phyloP scores from a whole-genome alignment of 2,329 filamentous ascomycete species.

The Botrytis fabae region DNA sequence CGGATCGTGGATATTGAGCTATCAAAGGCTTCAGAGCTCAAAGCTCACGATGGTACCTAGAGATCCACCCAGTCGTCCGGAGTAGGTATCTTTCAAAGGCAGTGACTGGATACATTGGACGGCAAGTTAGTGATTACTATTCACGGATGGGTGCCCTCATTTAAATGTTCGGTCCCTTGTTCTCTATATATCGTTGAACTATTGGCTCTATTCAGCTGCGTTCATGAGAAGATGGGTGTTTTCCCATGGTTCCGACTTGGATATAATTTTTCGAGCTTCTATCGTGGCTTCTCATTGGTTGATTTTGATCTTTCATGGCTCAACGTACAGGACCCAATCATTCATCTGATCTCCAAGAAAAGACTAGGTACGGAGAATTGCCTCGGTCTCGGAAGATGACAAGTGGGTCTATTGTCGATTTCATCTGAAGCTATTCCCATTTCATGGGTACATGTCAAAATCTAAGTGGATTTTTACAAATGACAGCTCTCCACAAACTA shows the following conservation, averaged over 20 bases:
- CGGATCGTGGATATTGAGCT: neutral
- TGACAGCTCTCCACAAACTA: constrained; percentile 15
- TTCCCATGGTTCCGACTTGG: neutral
- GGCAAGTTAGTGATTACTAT: neutral
- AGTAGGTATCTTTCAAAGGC: neutral
- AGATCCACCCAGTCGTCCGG: neutral
- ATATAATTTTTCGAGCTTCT: neutral
- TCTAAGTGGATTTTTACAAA: constrained; percentile 4
- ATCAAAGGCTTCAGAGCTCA: neutral
- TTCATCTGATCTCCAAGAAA: neutral
- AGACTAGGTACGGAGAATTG: neutral
- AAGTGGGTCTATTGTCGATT: neutral
- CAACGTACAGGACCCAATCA: neutral
- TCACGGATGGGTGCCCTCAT: neutral
- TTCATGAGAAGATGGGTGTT: neutral
- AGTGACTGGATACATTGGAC: neutral
- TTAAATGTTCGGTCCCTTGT: neutral
- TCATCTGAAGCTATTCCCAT: constrained; percentile 22
- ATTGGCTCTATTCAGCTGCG: neutral
- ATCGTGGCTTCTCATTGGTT: neutral
- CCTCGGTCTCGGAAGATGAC: neutral
- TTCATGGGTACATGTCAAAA: constrained; percentile 20
- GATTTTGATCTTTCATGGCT: neutral
- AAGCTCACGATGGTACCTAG: neutral
- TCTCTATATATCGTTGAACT: neutral